phyloP scores from a whole-genome alignment of 2,329 filamentous ascomycete species.

The Talaromyces funiculosus region DNA sequence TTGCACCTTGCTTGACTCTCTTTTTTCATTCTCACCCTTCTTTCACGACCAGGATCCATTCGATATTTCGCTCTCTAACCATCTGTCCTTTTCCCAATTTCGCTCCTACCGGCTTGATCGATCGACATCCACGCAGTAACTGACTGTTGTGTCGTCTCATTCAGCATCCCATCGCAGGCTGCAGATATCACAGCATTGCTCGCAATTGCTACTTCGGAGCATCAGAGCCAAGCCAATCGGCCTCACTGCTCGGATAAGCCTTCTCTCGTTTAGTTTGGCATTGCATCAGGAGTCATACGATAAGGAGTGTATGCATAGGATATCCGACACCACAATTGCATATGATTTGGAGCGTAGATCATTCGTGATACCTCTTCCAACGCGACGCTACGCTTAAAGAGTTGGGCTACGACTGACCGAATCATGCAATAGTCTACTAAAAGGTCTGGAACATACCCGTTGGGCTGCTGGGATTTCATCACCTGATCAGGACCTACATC shows the following conservation, averaged over 20 bases:
- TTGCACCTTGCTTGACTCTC: not conserved
- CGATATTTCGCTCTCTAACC: not conserved
- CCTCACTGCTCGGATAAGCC: not conserved
- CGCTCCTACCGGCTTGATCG: not conserved
- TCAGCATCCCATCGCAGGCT: not conserved
- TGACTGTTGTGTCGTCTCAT: not conserved
- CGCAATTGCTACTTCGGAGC: not conserved
- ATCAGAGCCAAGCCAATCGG: not conserved
- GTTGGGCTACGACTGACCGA: not conserved
- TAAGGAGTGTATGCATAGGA: not conserved
- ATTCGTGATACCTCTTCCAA: not conserved
- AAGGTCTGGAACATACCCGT: slow-evolving; percentile 2
- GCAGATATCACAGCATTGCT: not conserved
- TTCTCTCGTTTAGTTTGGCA: not conserved
- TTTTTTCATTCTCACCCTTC: not conserved
- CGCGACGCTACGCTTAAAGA: not conserved
- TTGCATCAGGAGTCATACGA: not conserved
- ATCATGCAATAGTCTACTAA: slow-evolving; percentile 11
- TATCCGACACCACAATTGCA: not conserved
- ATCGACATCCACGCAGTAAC: not conserved
- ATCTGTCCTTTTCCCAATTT: not conserved
- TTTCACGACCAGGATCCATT: not conserved
- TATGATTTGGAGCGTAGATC: not conserved
- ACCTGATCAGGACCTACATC: slow-evolving; percentile 7
- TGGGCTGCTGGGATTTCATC: slow-evolving; percentile 10